Base-by-base conservation (phyloP, 331 rosid genomes). In the Rhamnella rubrinervis region DNA sequence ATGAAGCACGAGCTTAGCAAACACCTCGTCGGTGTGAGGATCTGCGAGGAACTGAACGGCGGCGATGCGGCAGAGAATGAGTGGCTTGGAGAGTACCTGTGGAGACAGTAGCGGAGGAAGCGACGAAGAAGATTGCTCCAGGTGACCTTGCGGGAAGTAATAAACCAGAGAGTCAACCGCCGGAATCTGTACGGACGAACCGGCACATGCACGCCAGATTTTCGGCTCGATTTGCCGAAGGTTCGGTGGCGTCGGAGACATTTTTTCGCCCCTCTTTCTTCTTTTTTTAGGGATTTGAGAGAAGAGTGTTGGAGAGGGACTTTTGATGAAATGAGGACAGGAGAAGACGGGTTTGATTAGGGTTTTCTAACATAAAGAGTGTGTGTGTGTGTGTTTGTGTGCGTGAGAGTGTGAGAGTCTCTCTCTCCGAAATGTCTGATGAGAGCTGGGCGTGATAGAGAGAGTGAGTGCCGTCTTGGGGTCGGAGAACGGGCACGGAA, bases 111-210 rank as follows among this genome's bases (percentile, higher is more conserved):
- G 56, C 2, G 63, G 7, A 0, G 96, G 89, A n/a, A 31, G 2
- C 0, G 87, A 51, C 2, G 80, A 58, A 15, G 58, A 52, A 2
- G 71, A 53, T 23, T 87, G 93, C 68, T 92, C 92, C 7, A 89
- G 44, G 40, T 92, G 96, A 1, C 96, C 96, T 53, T 89, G 92
- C 0, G 92, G 87, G 66, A 92, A 92, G 83, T 92, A 92, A 67
- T 92, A 89, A 70, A 92, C 97, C 84, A 82, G 81, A 72, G 96
- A 92, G 68, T 80, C 31, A 7, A 85, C 55, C 1, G 75, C 21
- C 7, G 89, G 97, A 55, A 79, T 82, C 39, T 83, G 70, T 0
- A 79, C 85, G 6, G 83, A 60, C 51, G 46, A 17, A 0, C 97
- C 96, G 35, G 92, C 90, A 40, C 87, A 78, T 5, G 90, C 92